A percentile compares a stretch with the other conserved stretches of the same genome.
Conservation (phyloP, 345 rosid species). For the Leavenworthia alabamica region DNA sequence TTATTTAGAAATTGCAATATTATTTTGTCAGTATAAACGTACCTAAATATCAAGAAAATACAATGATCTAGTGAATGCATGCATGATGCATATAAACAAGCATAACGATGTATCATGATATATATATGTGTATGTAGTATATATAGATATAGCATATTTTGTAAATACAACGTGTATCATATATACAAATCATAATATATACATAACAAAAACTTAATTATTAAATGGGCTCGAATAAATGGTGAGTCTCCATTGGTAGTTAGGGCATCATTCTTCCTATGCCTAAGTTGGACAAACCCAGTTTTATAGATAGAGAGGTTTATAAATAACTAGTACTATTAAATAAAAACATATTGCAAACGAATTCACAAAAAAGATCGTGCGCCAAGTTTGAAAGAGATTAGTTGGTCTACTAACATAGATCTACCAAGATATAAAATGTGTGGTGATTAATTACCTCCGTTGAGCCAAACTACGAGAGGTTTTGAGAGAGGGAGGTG, state of each 20-base stretch:
- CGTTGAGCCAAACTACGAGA: constrained; percentile 90
- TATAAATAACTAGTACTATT: background rate
- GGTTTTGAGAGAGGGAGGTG: constrained; percentile 56
- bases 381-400: constrained; percentile 1
- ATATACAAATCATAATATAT: background rate
- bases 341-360: background rate
- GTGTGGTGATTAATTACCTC: constrained; percentile 43
- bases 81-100: background rate
- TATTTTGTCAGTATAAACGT: background rate
- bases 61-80: constrained; percentile 17
- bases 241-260: constrained; percentile 30
- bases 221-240: constrained; percentile 15
- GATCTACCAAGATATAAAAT: background rate
- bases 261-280: constrained; percentile 38
- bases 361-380: background rate
- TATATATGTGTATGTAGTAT: background rate
- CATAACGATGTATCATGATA: background rate
- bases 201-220: background rate
- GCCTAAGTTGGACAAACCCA: constrained; percentile 31
- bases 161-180: background rate
- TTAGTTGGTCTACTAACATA: background rate
- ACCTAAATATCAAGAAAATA: background rate
- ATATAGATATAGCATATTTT: background rate
- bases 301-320: background rate
- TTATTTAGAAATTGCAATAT: background rate